Conservation (phyloP, 495 filamentous ascomycete genomes). For the Aspergillus ostianus region DNA sequence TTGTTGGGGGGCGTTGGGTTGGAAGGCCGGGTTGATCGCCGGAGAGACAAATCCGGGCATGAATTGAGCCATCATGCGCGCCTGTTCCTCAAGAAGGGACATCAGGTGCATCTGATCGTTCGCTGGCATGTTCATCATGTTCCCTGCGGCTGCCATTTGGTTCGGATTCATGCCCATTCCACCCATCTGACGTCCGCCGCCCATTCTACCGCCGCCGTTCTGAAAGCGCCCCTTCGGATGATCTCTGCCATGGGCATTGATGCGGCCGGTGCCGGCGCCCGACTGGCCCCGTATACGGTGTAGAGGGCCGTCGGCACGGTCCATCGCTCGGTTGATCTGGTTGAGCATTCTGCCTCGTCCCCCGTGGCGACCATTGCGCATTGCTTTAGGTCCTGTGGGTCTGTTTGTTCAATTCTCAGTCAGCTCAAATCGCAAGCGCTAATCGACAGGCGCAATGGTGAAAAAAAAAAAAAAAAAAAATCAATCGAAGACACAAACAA, state of each 20-base stretch:
- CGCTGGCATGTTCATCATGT: conserved; percentile 56
- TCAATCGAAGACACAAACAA: background rate
- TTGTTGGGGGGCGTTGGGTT: conserved; percentile 43
- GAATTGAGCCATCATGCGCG: conserved; percentile 74
- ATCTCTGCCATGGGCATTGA: conserved; percentile 70
- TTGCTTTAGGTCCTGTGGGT: conserved; percentile 92
- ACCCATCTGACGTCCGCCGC: conserved; percentile 46
- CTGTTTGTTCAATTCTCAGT: conserved; percentile 44
- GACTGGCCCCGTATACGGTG: conserved; percentile 73
- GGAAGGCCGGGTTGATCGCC: conserved; percentile 55
- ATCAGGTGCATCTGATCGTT: conserved; percentile 78
- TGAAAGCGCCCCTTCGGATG: conserved; percentile 67
- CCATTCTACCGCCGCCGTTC: conserved; percentile 38
- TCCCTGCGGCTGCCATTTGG: conserved; percentile 35
- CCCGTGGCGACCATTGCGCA: conserved; percentile 68
- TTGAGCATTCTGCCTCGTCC: conserved; percentile 76
- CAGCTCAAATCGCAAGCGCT: conserved; percentile 5
- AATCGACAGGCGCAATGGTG: too few species aligned
- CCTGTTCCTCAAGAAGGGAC: conserved; percentile 86
- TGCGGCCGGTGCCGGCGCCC: conserved; percentile 64
- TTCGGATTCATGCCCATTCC: conserved; percentile 48
- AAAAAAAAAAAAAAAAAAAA: too few species aligned
- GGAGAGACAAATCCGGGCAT: conserved; percentile 50
- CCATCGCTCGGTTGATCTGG: conserved; percentile 84
- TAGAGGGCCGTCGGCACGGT: conserved; percentile 71